Evolutionary conservation across 768 basidiomycete genomes (phyloP).

Genomic region (Flagelloscypha sp.): DNA sequence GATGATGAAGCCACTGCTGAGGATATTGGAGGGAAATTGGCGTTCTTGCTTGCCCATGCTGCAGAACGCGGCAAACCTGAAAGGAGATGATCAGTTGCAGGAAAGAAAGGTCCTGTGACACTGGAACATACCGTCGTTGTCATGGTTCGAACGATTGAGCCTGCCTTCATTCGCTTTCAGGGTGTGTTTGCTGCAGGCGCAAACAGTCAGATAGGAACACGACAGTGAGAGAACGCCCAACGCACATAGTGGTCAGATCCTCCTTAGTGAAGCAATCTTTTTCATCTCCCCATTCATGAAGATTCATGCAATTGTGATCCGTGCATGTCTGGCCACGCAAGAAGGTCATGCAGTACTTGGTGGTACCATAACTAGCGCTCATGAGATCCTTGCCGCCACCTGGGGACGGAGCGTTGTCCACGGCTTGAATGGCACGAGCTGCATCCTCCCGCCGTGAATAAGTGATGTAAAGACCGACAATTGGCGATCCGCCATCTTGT

Average conservation of each 20-base stretch:
- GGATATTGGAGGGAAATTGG: slow-evolving; percentile 13
- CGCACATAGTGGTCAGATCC: slow-evolving; percentile 85
- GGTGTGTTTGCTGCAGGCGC: slow-evolving; percentile 82
- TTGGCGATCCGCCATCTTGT: slow-evolving; percentile 61
- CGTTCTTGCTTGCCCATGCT: slow-evolving; percentile 48
- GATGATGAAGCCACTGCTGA: slow-evolving; percentile 18
- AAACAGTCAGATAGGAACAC: slow-evolving; percentile 2
- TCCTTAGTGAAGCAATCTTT: slow-evolving; percentile 97
- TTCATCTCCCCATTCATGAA: slow-evolving; percentile 98
- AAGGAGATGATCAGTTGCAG: slow-evolving; percentile 8
- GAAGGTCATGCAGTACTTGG: slow-evolving; percentile 96
- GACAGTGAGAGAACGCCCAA: slow-evolving; percentile 17
- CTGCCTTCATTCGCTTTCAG: slow-evolving; percentile 83
- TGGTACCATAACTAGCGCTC: slow-evolving; percentile 92
- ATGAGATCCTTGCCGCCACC: slow-evolving; percentile 82
- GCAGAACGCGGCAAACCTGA: slow-evolving; percentile 60
- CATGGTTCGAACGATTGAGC: slow-evolving; percentile 48
- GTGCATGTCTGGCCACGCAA: slow-evolving; percentile 78
- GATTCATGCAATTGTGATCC: slow-evolving; percentile 85
- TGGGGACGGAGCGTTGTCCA: slow-evolving; percentile 90
- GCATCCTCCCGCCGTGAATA: slow-evolving; percentile 94
- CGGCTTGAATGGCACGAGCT: slow-evolving; percentile 81
- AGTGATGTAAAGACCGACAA: slow-evolving; percentile 93
- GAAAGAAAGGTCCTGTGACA: slow-evolving; percentile 5
- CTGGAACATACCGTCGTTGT: slow-evolving; percentile 37